Percentiles rank a stretch among this genome's conserved stretches.
Evolutionary conservation across 768 basidiomycete genomes (phyloP).

Genomic region (Collybiopsis luxurians): DNA sequence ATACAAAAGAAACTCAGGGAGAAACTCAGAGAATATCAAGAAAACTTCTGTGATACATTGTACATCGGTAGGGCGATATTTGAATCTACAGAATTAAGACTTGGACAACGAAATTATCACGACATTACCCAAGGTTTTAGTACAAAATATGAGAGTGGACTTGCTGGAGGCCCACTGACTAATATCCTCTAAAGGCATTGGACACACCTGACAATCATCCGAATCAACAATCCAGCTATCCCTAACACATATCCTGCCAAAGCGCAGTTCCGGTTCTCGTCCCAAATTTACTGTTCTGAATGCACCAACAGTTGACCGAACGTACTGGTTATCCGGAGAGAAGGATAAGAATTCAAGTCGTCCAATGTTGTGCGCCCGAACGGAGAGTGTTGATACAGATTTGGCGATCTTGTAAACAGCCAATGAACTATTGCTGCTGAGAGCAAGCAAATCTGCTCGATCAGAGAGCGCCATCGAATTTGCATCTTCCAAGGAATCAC

Average conservation of each 20-base stretch:
- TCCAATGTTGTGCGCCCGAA: too few relatives aligned
- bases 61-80: too few relatives aligned
- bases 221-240: conserved; percentile 3
- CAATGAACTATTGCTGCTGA: background rate
- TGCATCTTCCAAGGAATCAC: background rate
- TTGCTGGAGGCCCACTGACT: background rate
- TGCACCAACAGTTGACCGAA: background rate
- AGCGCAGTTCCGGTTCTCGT: background rate
- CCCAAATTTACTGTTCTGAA: background rate
- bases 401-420: background rate
- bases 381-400: background rate
- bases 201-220: background rate
- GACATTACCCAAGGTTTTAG: background rate
- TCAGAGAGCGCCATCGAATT: background rate
- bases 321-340: background rate
- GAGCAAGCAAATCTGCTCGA: background rate
- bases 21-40: too few relatives aligned
- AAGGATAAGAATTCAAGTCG: background rate
- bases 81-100: too few relatives aligned
- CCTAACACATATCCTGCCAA: background rate
- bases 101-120: background rate
- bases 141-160: background rate
- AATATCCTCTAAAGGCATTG: background rate
- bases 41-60: too few relatives aligned
- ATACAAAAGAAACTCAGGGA: too few relatives aligned